Evolutionary conservation across 352 stramenopile genomes (phyloP).

Genomic region (Phytopythium sindhum): DNA sequence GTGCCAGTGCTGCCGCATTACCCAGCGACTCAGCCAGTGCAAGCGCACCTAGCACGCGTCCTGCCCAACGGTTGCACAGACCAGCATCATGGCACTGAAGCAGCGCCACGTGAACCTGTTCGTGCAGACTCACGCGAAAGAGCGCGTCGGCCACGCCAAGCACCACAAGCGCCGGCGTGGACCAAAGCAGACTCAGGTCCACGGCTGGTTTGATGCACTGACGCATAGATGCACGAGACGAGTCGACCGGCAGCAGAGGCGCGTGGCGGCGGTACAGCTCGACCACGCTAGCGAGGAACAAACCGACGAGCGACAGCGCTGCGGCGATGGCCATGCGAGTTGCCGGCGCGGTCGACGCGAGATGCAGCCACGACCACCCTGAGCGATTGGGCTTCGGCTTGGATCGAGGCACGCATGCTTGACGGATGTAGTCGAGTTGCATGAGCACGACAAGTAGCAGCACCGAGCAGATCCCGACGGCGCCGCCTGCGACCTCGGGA

Average conservation of each 20-base stretch:
- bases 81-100: constrained; percentile 2
- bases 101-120: constrained; percentile 43
- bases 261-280: constrained; percentile 64
- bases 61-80: constrained; percentile 29
- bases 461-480: constrained; percentile 6
- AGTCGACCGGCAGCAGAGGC: neutral
- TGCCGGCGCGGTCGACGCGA: constrained; percentile 14
- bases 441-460: neutral
- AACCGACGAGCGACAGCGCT: constrained; percentile 48
- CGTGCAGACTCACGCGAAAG: constrained; percentile 59
- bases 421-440: neutral
- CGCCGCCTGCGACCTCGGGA: constrained; percentile 5
- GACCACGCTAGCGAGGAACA: constrained; percentile 74
- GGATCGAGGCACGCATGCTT: neutral
- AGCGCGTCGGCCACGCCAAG: constrained; percentile 53
- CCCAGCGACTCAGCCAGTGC: constrained; percentile 54
- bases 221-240: neutral
- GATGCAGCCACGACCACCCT: neutral
- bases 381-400: neutral
- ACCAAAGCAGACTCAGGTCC: constrained; percentile 57
- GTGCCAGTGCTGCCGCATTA: constrained; percentile 41
- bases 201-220: constrained; percentile 27
- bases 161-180: constrained; percentile 47
- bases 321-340: constrained; percentile 49
- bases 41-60: constrained; percentile 41